Percentiles rank a stretch among this genome's conserved stretches.
Evolutionary conservation across 768 basidiomycete species (phyloP).

Genomic region (Hysterangium stoloniferum): DNA sequence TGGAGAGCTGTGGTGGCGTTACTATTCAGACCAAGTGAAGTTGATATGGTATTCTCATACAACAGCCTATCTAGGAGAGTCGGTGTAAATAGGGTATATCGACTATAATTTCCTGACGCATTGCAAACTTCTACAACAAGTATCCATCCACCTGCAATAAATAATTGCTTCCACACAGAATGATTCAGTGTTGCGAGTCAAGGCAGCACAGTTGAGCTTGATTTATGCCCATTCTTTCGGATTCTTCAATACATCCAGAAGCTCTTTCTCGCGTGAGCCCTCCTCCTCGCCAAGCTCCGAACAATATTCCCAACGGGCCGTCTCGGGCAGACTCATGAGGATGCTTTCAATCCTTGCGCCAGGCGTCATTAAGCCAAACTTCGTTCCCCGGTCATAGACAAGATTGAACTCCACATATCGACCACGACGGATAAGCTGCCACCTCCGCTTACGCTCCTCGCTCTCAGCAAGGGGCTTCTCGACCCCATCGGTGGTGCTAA

Average conservation of each 20-base stretch:
- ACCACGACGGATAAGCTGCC: slow-evolving; percentile 89
- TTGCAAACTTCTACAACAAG: no score
- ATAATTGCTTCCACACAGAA: no score
- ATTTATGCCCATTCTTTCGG: slow-evolving; percentile 53
- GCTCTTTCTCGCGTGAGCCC: slow-evolving; percentile 57
- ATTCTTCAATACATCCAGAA: slow-evolving; percentile 52
- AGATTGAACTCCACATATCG: slow-evolving; percentile 95
- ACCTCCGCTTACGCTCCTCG: slow-evolving; percentile 66
- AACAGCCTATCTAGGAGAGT: no score
- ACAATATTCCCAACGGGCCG: slow-evolving; percentile 88
- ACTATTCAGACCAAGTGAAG: no score
- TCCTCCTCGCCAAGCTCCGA: slow-evolving; percentile 56
- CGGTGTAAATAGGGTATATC: no score
- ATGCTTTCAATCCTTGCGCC: slow-evolving; percentile 87
- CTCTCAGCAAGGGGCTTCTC: slow-evolving; percentile 38
- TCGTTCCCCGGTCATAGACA: slow-evolving; percentile 80
- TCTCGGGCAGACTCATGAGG: slow-evolving; percentile 83
- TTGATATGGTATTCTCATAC: no score
- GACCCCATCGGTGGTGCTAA: slow-evolving; percentile 16
- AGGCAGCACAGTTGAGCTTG: background rate
- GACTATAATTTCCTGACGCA: no score
- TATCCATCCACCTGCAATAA: no score
- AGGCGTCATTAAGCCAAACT: slow-evolving; percentile 78
- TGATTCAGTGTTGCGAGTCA: no score
- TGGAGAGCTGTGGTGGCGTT: no score